Evolutionary conservation across 2,329 filamentous ascomycete species (phyloP).

Genomic region (Ophiostoma ips): DNA sequence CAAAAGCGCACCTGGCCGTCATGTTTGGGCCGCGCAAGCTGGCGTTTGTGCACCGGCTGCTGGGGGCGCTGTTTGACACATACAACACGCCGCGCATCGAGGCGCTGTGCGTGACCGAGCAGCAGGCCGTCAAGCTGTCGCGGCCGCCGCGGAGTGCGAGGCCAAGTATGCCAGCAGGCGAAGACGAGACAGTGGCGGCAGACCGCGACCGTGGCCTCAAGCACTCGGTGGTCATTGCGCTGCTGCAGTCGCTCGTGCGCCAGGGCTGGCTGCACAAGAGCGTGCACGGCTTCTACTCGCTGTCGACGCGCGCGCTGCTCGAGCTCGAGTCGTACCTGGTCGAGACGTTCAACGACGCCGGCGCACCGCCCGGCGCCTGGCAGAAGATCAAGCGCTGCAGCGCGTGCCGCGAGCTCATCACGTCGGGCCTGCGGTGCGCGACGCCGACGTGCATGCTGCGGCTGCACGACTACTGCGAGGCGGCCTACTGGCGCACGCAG

Average conservation of each 20-base stretch:
- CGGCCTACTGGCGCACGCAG: slow-evolving; percentile 54
- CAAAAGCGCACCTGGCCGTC: slow-evolving; percentile 76
- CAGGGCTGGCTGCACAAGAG: slow-evolving; percentile 81
- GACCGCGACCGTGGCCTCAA: slow-evolving; percentile 45
- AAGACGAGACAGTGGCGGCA: slow-evolving; percentile 16
- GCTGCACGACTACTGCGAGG: slow-evolving; percentile 64
- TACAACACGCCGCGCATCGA: slow-evolving; percentile 72
- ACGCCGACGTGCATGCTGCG: slow-evolving; percentile 53
- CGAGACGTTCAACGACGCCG: slow-evolving; percentile 73
- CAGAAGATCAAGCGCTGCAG: slow-evolving; percentile 75
- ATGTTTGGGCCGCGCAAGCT: slow-evolving; percentile 71
- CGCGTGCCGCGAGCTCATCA: slow-evolving; percentile 82
- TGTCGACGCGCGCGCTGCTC: slow-evolving; percentile 66
- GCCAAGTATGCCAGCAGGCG: neutral
- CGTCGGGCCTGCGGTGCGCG: slow-evolving; percentile 63
- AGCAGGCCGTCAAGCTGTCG: slow-evolving; percentile 62
- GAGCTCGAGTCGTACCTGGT: slow-evolving; percentile 74
- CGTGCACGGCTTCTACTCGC: slow-evolving; percentile 53
- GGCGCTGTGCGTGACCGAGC: slow-evolving; percentile 65
- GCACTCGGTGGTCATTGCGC: slow-evolving; percentile 60
- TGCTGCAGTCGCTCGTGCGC: slow-evolving; percentile 55
- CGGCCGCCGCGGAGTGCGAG: slow-evolving; percentile 29
- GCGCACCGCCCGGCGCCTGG: slow-evolving; percentile 32
- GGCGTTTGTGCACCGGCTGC: slow-evolving; percentile 70
- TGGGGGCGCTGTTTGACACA: slow-evolving; percentile 85